Evolutionary conservation across 106 monocot species (phyloP).

Genomic region (Phalaenopsis equestris): DNA sequence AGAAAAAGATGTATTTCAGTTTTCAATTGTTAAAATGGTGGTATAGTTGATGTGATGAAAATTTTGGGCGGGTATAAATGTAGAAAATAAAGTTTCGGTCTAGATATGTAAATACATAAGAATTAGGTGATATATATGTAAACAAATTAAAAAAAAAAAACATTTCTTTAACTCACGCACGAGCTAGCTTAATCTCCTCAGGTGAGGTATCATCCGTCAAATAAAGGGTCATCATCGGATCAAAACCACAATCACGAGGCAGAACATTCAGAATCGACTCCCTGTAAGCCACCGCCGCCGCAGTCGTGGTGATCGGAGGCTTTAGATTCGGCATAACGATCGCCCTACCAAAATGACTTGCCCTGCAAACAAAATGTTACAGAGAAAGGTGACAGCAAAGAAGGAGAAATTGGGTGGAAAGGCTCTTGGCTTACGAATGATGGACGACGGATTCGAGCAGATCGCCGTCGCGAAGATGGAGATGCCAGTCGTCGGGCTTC

Average conservation of each 20-base stretch:
- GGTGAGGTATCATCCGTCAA: slow-evolving; percentile 78
- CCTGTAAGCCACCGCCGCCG: slow-evolving; percentile 58
- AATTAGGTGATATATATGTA: no score
- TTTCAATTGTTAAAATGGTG: no score
- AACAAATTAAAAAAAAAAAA: background rate
- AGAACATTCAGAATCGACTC: slow-evolving; percentile 58
- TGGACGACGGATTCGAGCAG: slow-evolving; percentile 62
- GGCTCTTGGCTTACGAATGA: slow-evolving; percentile 34
- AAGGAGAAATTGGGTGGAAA: background rate
- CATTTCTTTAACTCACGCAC: slow-evolving; percentile 49
- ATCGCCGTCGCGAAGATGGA: slow-evolving; percentile 87
- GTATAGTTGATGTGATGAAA: no score
- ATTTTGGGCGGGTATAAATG: no score
- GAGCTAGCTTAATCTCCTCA: slow-evolving; percentile 69
- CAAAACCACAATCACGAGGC: slow-evolving; percentile 38
- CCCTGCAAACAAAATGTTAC: slow-evolving; percentile 24
- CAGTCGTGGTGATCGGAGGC: slow-evolving; percentile 80
- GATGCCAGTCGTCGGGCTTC: slow-evolving; percentile 92
- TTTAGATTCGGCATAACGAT: slow-evolving; percentile 95
- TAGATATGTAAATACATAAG: no score
- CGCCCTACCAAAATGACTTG: slow-evolving; percentile 60
- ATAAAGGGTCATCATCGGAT: slow-evolving; percentile 88
- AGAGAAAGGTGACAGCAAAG: background rate
- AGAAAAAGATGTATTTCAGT: no score
- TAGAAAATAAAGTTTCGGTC: no score